Evolutionary conservation across 768 basidiomycete species (phyloP).

Genomic region (Boletus speciosus): DNA sequence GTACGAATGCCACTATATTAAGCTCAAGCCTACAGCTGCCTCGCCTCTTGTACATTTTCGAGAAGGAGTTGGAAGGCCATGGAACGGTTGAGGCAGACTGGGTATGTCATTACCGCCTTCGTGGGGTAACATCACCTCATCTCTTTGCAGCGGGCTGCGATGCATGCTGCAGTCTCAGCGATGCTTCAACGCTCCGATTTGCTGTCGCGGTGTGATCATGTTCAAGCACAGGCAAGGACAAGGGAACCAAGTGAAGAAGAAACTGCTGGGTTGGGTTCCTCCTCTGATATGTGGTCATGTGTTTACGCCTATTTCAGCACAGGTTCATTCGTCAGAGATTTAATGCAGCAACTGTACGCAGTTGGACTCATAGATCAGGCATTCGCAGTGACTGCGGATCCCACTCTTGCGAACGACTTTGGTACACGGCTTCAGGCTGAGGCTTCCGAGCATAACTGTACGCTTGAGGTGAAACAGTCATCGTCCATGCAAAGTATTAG

Average conservation of each 20-base stretch:
- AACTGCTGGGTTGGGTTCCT: constrained; percentile 9
- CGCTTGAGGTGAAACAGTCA: constrained; percentile 48
- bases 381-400: constrained; percentile 51
- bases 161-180: constrained; percentile 49
- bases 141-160: constrained; percentile 33
- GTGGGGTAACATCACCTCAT: constrained; percentile 4
- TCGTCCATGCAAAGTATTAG: neutral
- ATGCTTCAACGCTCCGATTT: constrained; percentile 53
- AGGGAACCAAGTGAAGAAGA: constrained; percentile 25
- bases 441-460: constrained; percentile 55
- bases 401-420: constrained; percentile 46
- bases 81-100: constrained; percentile 52
- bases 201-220: constrained; percentile 50
- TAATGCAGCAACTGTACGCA: constrained; percentile 50
- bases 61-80: constrained; percentile 47
- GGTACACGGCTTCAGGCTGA: constrained; percentile 52
- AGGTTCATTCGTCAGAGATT: constrained; percentile 25
- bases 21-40: constrained; percentile 49
- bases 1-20: neutral
- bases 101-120: constrained; percentile 38
- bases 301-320: constrained; percentile 20
- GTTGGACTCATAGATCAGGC: constrained; percentile 53
- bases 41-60: constrained; percentile 51
- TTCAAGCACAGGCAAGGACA: constrained; percentile 34
- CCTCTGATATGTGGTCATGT: neutral